Evolutionary conservation across 805 yeast genomes (phyloP), one percentile per base, ranked within the genome.

Genomic region (Saturnispora zaruensis): DNA sequence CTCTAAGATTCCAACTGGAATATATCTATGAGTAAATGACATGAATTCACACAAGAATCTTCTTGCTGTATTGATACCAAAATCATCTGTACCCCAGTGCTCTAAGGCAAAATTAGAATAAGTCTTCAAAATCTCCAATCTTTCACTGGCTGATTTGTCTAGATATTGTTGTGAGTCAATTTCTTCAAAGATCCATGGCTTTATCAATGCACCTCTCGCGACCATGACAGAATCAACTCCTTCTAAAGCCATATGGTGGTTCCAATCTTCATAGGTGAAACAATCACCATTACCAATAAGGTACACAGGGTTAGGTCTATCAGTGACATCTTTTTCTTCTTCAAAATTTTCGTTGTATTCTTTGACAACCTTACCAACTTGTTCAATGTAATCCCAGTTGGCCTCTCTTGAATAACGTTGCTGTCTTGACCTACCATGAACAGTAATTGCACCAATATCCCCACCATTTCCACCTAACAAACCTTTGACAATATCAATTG

Each of bases 101-200:
- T 88, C 88, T 57, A 93, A 73, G 0, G 99, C 97, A 64, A 71
- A 86, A 49, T 81, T 69, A 4, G 95, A 80, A 63, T 81, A 93
- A 46, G 74, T 76, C 55, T 73, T 72, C 59, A 91, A 66, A 41
- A 84, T 78, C 34, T 82, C 95, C 50, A 93, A 76, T 66, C 99
- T 78, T 68, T 93, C 97, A 20, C 83, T 72, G n/a, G 96, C 82
- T 2, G 87, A 73, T 69, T 91, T 93, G 66, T 93, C 99, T 54
- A 93, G 68, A 65, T 88, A 82, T 66, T 93, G 98, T 59, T 82
- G 80, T 6, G 91, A 74, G 51, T 91, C 95, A 50, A 93, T 78
- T 68, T 93, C 99, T 70, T 93, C 97, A 59, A 91, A 93, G 46
- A 93, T 87, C 99, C 99, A 93, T 33, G 99, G 99, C 68, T 93